Percentiles rank a stretch among this genome's conserved stretches.
phyloP scores from a whole-genome alignment of 1,284 basidiomycete genomes.

The Heterobasidion irregulare region DNA sequence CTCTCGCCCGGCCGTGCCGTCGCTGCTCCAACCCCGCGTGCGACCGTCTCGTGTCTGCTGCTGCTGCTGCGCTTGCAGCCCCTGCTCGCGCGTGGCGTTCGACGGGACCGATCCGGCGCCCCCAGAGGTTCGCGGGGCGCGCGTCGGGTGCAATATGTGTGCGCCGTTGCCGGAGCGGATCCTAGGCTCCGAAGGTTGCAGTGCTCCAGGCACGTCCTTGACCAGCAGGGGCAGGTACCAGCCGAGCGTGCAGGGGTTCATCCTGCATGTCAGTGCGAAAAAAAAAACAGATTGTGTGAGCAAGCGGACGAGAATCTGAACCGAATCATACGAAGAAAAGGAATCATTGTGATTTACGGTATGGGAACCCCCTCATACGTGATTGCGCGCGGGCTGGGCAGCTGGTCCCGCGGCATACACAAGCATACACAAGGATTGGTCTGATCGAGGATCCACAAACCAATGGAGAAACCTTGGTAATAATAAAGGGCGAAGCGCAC shows the following conservation, averaged over 20 bases:
- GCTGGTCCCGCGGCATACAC: neutral
- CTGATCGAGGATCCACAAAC: neutral
- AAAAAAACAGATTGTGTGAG: neutral
- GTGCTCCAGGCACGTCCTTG: constrained; percentile 55
- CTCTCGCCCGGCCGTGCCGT: constrained; percentile 5
- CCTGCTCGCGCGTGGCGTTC: no score
- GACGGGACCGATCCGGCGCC: no score
- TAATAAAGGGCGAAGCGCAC: neutral
- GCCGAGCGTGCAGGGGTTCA: constrained; percentile 93
- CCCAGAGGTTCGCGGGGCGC: neutral
- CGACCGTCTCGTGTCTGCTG: neutral
- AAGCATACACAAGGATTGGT: constrained; percentile 1
- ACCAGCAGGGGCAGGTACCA: constrained; percentile 88
- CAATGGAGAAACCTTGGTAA: neutral
- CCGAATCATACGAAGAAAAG: neutral
- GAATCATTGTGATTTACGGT: no score
- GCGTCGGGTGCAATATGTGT: neutral
- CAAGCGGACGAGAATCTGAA: neutral
- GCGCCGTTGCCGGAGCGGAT: constrained; percentile 7
- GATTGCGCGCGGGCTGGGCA: neutral
- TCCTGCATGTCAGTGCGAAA: constrained; percentile 36
- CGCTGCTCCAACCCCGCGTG: neutral
- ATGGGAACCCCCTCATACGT: neutral
- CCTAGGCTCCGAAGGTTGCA: constrained; percentile 49
- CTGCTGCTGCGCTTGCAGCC: neutral